Evolutionary conservation across 805 yeast species (phyloP).

Genomic region (Suhomyces pyralidae): DNA sequence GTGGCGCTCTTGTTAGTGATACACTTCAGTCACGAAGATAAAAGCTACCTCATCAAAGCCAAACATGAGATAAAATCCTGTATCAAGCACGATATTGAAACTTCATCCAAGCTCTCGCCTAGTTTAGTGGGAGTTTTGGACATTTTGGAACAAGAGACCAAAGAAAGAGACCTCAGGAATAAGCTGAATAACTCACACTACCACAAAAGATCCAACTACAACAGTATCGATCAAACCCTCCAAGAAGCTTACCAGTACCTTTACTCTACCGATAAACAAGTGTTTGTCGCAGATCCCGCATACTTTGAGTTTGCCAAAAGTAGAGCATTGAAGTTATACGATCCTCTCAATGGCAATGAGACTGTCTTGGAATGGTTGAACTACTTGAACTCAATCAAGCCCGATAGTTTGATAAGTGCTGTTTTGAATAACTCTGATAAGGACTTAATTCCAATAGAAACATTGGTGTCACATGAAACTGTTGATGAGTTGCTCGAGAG

Average conservation of each 20-base stretch:
- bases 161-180: background rate
- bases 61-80: background rate
- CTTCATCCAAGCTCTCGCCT: background rate
- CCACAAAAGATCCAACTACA: background rate
- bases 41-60: background rate
- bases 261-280: constrained; percentile 5
- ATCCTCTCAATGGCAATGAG: background rate
- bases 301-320: constrained; percentile 1
- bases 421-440: constrained; percentile 18
- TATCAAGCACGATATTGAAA: background rate
- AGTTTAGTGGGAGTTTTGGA: background rate
- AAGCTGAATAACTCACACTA: background rate
- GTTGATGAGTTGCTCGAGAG: constrained; percentile 29
- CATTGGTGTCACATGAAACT: constrained; percentile 14
- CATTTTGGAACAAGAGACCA: background rate
- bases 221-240: background rate
- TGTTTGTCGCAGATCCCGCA: background rate
- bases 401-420: constrained; percentile 15
- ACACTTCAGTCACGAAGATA: background rate
- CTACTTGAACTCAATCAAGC: background rate
- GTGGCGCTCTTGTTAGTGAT: constrained; percentile 21
- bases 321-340: background rate
- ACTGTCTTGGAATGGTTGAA: background rate
- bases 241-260: constrained; percentile 10
- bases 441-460: constrained; percentile 17